A percentile compares a stretch with the other conserved stretches of the same genome.
Conservation (phyloP, 345 rosid genomes). For the Eucalyptus cloeziana region DNA sequence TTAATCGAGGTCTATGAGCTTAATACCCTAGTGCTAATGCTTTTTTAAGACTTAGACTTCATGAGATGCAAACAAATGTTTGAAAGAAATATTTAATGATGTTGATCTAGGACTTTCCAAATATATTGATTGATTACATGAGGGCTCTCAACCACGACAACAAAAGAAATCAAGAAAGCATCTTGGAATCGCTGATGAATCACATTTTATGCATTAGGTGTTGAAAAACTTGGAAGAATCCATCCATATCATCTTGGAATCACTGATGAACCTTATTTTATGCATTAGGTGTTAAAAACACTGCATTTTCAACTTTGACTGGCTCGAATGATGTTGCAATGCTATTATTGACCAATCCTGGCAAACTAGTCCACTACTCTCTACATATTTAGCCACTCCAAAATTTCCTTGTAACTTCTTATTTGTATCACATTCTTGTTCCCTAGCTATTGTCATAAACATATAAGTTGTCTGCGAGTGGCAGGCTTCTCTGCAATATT, state of each 20-base stretch:
- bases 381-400: neutral
- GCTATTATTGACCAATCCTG: neutral
- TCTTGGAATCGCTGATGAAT: neutral
- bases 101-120: neutral
- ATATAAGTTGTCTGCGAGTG: fast-evolving
- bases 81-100: neutral
- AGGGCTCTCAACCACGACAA: neutral
- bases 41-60: neutral
- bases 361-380: neutral
- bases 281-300: neutral
- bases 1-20: neutral
- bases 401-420: too few relatives aligned
- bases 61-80: neutral
- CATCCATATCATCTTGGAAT: too few relatives aligned
- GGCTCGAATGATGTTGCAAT: neutral
- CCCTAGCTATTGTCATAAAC: too few relatives aligned
- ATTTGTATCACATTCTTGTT: too few relatives aligned
- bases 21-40: neutral
- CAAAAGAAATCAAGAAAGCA: neutral
- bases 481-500: too few relatives aligned
- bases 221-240: neutral
- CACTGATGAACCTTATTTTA: neutral
- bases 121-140: neutral
- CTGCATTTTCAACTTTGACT: neutral
- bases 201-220: neutral